These are phyloP conservation scores for Acanthamoeba healyi DNA, from an alignment of 208 protist species.

Conservation along the genomic window DNA sequence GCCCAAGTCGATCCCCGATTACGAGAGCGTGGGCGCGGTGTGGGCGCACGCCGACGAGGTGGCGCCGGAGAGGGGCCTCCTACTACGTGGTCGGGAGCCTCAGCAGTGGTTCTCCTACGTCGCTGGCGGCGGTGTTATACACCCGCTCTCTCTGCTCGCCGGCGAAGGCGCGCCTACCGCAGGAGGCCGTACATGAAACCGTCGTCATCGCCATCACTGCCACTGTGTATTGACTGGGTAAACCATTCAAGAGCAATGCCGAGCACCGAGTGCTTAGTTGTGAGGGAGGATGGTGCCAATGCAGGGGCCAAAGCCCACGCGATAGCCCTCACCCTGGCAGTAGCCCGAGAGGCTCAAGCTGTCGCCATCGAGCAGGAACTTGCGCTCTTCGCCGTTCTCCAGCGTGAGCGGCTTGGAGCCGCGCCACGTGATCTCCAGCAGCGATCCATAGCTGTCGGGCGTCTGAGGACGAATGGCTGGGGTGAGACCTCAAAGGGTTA, in stretches of 20 bases:
- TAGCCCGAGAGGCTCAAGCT: conserved; percentile 88
- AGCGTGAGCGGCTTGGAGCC: conserved; percentile 88
- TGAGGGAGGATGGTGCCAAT: conserved; percentile 68
- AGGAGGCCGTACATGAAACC: too few relatives aligned
- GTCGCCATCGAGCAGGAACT: conserved; percentile 93
- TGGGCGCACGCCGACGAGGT: conserved; percentile 74
- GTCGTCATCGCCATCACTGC: too few relatives aligned
- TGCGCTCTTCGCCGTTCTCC: conserved; percentile 84
- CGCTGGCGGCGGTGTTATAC: conserved; percentile 51
- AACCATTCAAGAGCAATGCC: too few relatives aligned
- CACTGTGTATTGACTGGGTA: too few relatives aligned
- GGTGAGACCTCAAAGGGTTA: too few relatives aligned
- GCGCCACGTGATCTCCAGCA: conserved; percentile 93
- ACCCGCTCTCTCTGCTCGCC: conserved; percentile 76
- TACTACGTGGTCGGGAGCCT: conserved; percentile 79
- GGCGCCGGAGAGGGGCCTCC: background rate
- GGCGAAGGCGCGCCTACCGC: conserved; percentile 33
- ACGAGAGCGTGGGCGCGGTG: conserved; percentile 78
- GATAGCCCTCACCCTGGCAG: conserved; percentile 89
- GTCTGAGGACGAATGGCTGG: conserved; percentile 62
- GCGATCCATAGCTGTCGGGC: conserved; percentile 88
- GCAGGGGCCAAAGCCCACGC: conserved; percentile 90
- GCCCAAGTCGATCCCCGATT: conserved; percentile 81
- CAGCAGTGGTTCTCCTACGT: conserved; percentile 82
- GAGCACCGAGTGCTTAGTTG: too few relatives aligned